Conservation (phyloP, 116 monocot genomes). For the Thalassia testudinum region DNA sequence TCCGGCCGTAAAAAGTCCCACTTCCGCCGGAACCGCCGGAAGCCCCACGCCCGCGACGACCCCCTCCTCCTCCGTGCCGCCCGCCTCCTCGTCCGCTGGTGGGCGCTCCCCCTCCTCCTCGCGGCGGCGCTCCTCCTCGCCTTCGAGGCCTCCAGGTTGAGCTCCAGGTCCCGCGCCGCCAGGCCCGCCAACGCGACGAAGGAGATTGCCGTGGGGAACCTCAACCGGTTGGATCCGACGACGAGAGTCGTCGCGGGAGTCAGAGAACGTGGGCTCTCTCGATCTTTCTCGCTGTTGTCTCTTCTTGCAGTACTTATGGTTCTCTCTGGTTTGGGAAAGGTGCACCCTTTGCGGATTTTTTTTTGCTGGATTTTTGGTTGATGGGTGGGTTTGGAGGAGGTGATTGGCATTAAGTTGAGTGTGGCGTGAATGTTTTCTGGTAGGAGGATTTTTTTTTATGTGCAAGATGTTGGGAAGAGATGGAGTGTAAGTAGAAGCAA, state of each 20-base stretch:
- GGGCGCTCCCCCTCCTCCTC: conserved; percentile 42
- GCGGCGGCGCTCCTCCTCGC: conserved; percentile 42
- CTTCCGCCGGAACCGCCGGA: conserved; percentile 32
- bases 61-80: conserved; percentile 11
- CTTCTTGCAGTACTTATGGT: no score
- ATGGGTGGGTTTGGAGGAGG: no score
- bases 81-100: conserved; percentile 35
- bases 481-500: no score
- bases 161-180: background rate
- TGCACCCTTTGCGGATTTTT: no score
- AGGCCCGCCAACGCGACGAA: background rate
- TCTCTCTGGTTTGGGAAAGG: no score
- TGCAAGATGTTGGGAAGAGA: no score
- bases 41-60: conserved; percentile 7
- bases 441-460: no score
- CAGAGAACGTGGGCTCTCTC: conserved; percentile 40
- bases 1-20: conserved; percentile 15
- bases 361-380: no score
- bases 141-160: conserved; percentile 32
- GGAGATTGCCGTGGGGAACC: conserved; percentile 17
- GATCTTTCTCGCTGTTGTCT: no score
- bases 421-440: no score
- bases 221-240: conserved; percentile 44
- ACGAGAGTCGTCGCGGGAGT: conserved; percentile 48
- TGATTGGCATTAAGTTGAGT: no score